Evolutionary conservation across 2,329 filamentous ascomycete genomes (phyloP), one percentile per base, ranked within the genome.

Genomic region (Colletotrichum sp.): DNA sequence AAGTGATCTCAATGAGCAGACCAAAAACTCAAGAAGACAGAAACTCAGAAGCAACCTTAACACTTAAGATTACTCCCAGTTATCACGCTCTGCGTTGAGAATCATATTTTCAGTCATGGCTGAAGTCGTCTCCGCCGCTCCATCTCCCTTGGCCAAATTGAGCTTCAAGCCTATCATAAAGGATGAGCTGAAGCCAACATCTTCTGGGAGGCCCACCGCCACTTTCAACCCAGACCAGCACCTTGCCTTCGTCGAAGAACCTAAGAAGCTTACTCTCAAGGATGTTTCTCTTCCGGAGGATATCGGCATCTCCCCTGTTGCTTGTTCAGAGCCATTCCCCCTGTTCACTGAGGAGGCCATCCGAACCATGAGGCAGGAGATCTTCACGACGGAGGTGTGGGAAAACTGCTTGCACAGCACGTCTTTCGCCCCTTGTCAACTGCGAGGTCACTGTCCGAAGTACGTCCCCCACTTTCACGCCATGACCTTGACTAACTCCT

Each of bases 291-390:
- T 90, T 55, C 28, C 70, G 6, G 86, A 90, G 43, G 86, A 87
- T 71, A 86, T 84, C 65, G 92, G 92, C 6, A 87, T 94, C 30
- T 94, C 92, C 2, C 88, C 88, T 2, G 85, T 91, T 64, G 92
- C 91, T 14, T 91, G 93, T 67, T 92, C 92, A 0, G 90, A 93
- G 73, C 91, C 92, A 0, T 94, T 94, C 81, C 86, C 86, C 5
- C 86, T 94, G 28, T 94, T 94, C 82, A 90, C 90, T 13, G 80
- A 86, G 36, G 90, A 92, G 62, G 92, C 92, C 3, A 87, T 94
- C 66, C 83, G 89, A 79, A 87, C 89, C 67, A 93, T 94, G 88
- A 87, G 92, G 70, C 83, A 84, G 4, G 92, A 94, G 81, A 87
- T 93, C n/a, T 85, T 93, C 52, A 88, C 87, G 62, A 85, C 89